Evolutionary conservation across 495 filamentous ascomycete genomes (phyloP), one percentile per base, ranked within the genome.

Genomic region (Penicillium arizonense): DNA sequence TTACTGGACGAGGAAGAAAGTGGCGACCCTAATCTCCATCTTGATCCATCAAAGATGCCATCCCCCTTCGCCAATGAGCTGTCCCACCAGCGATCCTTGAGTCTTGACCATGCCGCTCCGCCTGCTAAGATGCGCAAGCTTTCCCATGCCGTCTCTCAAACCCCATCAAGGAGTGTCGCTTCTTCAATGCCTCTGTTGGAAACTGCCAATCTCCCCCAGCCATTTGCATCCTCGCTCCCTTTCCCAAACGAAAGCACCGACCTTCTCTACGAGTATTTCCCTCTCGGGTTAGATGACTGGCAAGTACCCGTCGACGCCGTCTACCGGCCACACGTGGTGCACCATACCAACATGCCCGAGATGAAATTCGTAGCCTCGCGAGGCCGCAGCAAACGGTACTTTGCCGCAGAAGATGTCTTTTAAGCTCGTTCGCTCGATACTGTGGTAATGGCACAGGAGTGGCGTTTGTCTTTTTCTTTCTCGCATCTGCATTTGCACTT

Each of bases 261-360:
- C 62, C 75, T 90, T 54, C 70, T 95, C 20, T 96, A 96, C 61
- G 91, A 96, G 65, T 96, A 96, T 64, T 96, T 96, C 53, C 91
- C 91, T 5, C 76, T 96, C 20, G 90, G 87, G 18, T 68, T 93
- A 55, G 89, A 96, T 69, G 91, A 96, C 56, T 96, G 90, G 90
- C 90, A 91, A 77, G 87, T 87, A 3, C 91, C 91, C 4, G 91
- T 96, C 10, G 91, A 96, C 67, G 90, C 91, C 7, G 86, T 96
- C 35, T 96, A 96, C 56, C 77, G 91, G n/a, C 91, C 91, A 8
- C 91, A 96, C 67, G 88, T 94, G 7, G 91, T 95, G 3, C 91
- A 96, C 69, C 91, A 96, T 63, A 91, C 87, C 32, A 86, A 86
- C 38, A 76, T 90, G 45, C 88, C 88, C 3, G 88, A 93, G 60